phyloP scores from a whole-genome alignment of 2,329 filamentous ascomycete species.

The Claviceps maximensis region DNA sequence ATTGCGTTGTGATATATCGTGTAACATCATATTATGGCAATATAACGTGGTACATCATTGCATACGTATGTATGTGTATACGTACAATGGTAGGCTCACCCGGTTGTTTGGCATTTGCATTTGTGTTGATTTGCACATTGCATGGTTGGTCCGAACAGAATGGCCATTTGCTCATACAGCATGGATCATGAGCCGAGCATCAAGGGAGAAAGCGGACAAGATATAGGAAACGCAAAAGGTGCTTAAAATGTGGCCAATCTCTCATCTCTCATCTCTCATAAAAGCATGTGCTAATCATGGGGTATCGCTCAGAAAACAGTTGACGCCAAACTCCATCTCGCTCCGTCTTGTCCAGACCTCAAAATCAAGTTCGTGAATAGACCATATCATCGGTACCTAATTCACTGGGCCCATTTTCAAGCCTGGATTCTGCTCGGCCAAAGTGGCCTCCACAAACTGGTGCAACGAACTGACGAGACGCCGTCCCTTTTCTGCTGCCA shows the following conservation, averaged over 20 bases:
- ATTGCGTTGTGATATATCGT: no score
- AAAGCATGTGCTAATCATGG: not conserved
- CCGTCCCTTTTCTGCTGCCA: slow-evolving; percentile 10
- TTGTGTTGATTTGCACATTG: no score
- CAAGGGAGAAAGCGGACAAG: not conserved
- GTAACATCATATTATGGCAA: no score
- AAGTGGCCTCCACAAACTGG: slow-evolving; percentile 14
- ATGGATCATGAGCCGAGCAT: not conserved
- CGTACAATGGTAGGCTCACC: no score
- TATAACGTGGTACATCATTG: no score
- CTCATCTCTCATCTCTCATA: not conserved
- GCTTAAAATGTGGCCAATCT: not conserved
- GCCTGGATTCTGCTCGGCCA: slow-evolving; percentile 21
- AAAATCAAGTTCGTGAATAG: not conserved
- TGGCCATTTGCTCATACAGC: not conserved
- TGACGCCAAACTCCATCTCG: not conserved
- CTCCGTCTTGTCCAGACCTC: not conserved
- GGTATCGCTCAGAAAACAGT: not conserved
- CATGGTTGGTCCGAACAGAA: no score
- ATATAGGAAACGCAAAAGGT: not conserved
- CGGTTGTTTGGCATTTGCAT: no score
- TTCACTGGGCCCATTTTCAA: slow-evolving; percentile 15
- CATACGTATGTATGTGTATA: no score
- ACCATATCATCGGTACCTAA: not conserved
- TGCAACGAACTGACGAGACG: slow-evolving; percentile 12